These are phyloP conservation scores for Eimeria sp. DNA, from an alignment of 169 alveolate species.

Conservation along the genomic window DNA sequence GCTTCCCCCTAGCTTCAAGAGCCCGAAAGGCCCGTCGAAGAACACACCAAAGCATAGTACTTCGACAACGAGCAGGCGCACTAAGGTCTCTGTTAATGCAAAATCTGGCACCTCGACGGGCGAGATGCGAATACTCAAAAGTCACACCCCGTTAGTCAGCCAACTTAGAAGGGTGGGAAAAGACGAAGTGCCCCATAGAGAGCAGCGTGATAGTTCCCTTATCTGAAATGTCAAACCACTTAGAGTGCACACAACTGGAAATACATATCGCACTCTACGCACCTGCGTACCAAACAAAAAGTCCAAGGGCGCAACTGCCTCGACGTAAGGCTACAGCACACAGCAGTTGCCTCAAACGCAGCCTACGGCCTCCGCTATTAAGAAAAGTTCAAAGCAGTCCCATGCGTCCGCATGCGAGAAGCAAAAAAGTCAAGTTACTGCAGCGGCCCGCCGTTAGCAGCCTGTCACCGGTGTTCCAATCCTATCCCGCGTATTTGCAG, in stretches of 20 bases:
- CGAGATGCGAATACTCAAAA: neutral
- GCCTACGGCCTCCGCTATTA: neutral
- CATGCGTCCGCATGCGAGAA: neutral
- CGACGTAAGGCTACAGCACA: neutral
- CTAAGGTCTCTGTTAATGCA: neutral
- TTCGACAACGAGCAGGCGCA: neutral
- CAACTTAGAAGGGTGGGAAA: neutral
- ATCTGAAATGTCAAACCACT: neutral
- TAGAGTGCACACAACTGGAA: neutral
- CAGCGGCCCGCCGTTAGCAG: neutral
- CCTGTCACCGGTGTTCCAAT: neutral
- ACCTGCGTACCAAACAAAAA: slow-evolving; percentile 11
- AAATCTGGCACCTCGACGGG: neutral
- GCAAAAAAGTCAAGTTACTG: neutral
- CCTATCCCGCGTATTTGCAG: neutral
- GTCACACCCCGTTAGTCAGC: neutral
- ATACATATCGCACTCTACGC: neutral
- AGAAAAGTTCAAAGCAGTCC: neutral
- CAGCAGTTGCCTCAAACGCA: neutral
- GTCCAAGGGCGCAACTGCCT: neutral
- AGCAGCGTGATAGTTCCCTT: neutral
- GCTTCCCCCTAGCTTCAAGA: neutral
- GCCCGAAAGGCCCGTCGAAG: neutral
- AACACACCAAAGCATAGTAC: neutral
- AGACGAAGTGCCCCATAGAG: neutral